A percentile compares a stretch with the other conserved stretches of the same genome.
phyloP scores from a whole-genome alignment of 495 filamentous ascomycete species.

The Pyrenopolyporus hunteri region DNA sequence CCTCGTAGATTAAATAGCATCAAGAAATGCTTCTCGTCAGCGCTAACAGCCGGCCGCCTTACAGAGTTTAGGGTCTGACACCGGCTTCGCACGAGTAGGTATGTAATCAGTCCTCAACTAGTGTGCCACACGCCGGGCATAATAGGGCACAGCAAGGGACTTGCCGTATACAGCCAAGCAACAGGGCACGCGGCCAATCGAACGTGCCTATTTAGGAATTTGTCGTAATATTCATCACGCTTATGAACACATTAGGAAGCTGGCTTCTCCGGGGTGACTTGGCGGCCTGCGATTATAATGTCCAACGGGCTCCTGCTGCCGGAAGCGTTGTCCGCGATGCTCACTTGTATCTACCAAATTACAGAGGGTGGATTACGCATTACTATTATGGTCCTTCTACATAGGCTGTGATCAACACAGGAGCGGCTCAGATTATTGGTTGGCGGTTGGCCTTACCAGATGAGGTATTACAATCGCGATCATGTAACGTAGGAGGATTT shows the following conservation, averaged over 20 bases:
- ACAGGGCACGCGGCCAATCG: constrained; percentile 22
- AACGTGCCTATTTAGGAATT: constrained; percentile 10
- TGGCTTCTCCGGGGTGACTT: constrained; percentile 30
- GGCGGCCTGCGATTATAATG: constrained; percentile 25
- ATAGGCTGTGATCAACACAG: not conserved
- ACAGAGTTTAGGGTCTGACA: not conserved
- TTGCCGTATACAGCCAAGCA: constrained; percentile 19
- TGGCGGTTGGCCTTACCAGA: constrained; percentile 22
- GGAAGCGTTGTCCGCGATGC: constrained; percentile 10
- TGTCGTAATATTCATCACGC: constrained; percentile 27
- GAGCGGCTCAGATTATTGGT: constrained; percentile 12
- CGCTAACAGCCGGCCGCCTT: constrained; percentile 2
- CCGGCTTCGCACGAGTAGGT: not conserved
- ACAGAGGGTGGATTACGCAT: not conserved
- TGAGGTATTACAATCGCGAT: constrained; percentile 1
- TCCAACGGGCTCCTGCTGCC: constrained; percentile 10
- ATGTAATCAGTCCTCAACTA: constrained; percentile 8
- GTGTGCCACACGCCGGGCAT: constrained; percentile 15
- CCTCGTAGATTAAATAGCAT: not conserved
- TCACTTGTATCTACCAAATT: constrained; percentile 11
- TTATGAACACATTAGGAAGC: constrained; percentile 34
- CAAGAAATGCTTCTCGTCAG: constrained; percentile 1
- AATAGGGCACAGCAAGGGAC: constrained; percentile 19
- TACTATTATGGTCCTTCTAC: not conserved
- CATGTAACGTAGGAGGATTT: not conserved